Percentiles rank a stretch among this genome's conserved stretches.
Conservation (phyloP, 2,329 filamentous ascomycete species). For the Metarhizium sp. region DNA sequence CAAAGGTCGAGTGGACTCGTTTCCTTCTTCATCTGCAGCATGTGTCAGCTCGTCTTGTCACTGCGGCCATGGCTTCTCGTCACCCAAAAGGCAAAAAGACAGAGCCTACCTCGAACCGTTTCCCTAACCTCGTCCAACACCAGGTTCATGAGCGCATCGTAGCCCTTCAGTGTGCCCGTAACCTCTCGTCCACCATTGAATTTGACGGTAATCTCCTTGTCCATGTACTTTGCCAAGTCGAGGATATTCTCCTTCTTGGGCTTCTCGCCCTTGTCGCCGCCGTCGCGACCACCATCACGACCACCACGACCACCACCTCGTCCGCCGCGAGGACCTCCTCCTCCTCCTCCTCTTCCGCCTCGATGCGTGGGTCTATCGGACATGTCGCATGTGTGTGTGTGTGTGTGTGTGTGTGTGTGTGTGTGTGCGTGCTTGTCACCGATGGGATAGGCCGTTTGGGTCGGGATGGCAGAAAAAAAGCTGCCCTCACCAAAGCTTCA, state of each 20-base stretch:
- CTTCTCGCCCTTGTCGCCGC: slow-evolving; percentile 52
- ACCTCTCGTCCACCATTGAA: slow-evolving; percentile 94
- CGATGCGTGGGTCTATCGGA: slow-evolving; percentile 41
- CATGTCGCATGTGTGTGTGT: slow-evolving; percentile 26
- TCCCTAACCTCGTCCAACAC: slow-evolving; percentile 93
- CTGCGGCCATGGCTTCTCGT: not conserved
- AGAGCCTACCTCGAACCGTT: slow-evolving; percentile 63
- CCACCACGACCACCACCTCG: slow-evolving; percentile 32
- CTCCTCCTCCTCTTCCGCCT: slow-evolving; percentile 30
- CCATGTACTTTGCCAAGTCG: slow-evolving; percentile 91
- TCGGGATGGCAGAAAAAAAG: not conserved
- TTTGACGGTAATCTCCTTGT: slow-evolving; percentile 91
- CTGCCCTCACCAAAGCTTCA: not conserved
- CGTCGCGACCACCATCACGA: slow-evolving; percentile 26
- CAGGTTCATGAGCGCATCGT: slow-evolving; percentile 95
- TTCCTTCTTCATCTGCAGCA: slow-evolving; percentile 79
- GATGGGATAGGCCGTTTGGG: not conserved
- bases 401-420: slow-evolving; percentile 6
- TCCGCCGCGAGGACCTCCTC: slow-evolving; percentile 27
- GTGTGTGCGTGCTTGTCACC: not conserved
- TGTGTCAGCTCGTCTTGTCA: not conserved
- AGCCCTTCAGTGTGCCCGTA: slow-evolving; percentile 83
- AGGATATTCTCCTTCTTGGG: slow-evolving; percentile 99
- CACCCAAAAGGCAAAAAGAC: not conserved
- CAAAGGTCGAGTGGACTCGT: slow-evolving; percentile 69